phyloP scores from a whole-genome alignment of 768 basidiomycete species.

The Lentinus brumalis region DNA sequence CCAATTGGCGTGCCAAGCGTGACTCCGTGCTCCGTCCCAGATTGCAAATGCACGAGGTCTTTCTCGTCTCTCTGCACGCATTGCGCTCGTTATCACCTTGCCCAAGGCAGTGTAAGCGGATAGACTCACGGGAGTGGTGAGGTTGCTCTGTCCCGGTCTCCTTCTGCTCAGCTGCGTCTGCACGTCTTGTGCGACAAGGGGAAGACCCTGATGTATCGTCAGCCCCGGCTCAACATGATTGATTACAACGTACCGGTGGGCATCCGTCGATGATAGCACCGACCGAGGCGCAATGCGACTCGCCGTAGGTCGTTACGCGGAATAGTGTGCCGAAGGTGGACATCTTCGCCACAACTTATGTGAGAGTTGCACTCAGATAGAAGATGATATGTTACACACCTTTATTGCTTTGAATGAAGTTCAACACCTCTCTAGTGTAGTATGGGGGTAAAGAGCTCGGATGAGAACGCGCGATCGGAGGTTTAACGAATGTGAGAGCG shows the following conservation, averaged over 20 bases:
- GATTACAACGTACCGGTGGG: conserved; percentile 70
- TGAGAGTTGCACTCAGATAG: neutral
- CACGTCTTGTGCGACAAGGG: conserved; percentile 78
- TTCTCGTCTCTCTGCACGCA: conserved; percentile 64
- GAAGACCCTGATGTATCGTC: conserved; percentile 67
- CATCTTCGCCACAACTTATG: conserved; percentile 49
- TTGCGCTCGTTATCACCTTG: neutral
- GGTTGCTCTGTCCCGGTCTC: conserved; percentile 92
- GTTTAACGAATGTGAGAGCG: neutral
- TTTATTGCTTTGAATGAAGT: neutral
- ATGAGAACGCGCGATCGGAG: neutral
- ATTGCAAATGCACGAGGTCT: conserved; percentile 91
- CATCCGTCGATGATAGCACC: conserved; percentile 98
- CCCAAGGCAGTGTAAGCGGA: neutral
- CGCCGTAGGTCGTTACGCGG: conserved; percentile 96
- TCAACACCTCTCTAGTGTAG: neutral
- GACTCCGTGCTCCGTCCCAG: conserved; percentile 89
- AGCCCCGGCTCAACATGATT: neutral
- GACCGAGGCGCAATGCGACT: conserved; percentile 96
- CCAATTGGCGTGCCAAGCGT: conserved; percentile 98
- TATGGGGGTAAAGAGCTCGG: neutral
- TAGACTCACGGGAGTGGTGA: conserved; percentile 87
- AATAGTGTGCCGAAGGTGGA: conserved; percentile 91
- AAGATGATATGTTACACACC: too few relatives aligned
- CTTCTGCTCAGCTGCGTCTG: conserved; percentile 90